Base-by-base conservation (phyloP, 352 stramenopile species). In the Phytophthora kernoviae region DNA sequence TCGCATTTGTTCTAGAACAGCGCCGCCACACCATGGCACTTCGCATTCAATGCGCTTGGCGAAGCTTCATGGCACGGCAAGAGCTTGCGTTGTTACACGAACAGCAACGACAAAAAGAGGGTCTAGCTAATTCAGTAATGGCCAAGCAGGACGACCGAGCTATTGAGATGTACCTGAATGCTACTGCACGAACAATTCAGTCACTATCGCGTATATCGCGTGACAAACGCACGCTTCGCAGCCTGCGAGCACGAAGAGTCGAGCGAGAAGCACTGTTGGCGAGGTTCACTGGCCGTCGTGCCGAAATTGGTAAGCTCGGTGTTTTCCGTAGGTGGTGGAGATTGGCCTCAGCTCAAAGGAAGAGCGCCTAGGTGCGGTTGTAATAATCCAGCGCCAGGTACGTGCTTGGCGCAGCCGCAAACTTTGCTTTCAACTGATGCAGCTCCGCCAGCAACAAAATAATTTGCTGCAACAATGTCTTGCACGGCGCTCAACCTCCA, bases 1-100 rank as follows among this genome's bases (percentile, higher is more conserved):
- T 80, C 43, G 37, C 33, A 14, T 34, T 60, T 9, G 48, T 88
- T 30, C 30, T 79, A 20, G 60, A 68, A n/a, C 59, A 61, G 21
- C 68, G 69, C 41, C 67, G 66, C 3, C 50, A 68, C n/a, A n/a
- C 48, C 1, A 69, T 64, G 14, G 69, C 67, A 18, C 39, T 72
- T 12, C 48, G 55, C 3, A 83, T 91, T 44, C 79, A 90, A 58
- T 78, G 77, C 39, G 58, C 62, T 2, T 90, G 73, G 79, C 61
- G 71, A 22, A 46, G 67, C 20, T 63, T 66, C 36, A 17, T 41
- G 21, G 68, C 75, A n/a, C 58, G 62, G 1, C 12, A 48, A 4
- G 36, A 76, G 26, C 58, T 83, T 15, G 43, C 24, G 8, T 48
- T 46, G 6, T 59, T 81, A 40, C 52, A 55, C 10, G 15, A 71